Evolutionary conservation across 2,329 filamentous ascomycete genomes (phyloP).

Genomic region (Neofusicoccum laricinum): DNA sequence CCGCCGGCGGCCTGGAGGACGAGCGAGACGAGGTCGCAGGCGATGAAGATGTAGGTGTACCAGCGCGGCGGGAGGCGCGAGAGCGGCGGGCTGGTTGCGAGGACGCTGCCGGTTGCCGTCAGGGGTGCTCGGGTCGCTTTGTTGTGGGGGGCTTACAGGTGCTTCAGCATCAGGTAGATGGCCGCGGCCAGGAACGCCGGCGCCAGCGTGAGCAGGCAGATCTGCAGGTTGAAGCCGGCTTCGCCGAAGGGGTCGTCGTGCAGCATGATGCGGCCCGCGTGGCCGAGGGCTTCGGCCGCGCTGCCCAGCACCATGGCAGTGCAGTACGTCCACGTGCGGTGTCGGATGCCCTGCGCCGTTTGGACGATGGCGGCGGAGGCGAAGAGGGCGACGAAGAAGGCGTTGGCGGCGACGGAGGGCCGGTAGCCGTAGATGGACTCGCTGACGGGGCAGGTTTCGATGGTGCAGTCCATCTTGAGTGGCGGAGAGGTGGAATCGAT

Average conservation of each 20-base stretch:
- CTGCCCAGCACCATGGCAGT: conserved; percentile 49
- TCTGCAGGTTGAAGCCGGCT: background rate
- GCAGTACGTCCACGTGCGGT: conserved; percentile 56
- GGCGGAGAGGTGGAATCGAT: background rate
- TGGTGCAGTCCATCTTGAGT: conserved; percentile 10
- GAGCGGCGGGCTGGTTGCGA: conserved; percentile 47
- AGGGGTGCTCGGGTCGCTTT: background rate
- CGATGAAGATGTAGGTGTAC: conserved; percentile 60
- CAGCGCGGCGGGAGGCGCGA: conserved; percentile 31
- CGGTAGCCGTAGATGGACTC: conserved; percentile 54
- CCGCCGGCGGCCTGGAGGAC: conserved; percentile 58
- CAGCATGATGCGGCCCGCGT: conserved; percentile 54
- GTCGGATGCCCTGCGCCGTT: conserved; percentile 47
- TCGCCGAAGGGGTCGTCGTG: conserved; percentile 49
- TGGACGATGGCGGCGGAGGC: conserved; percentile 49
- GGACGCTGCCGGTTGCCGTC: conserved; percentile 49
- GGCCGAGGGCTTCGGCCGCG: conserved; percentile 53
- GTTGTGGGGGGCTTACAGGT: background rate
- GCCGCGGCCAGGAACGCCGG: conserved; percentile 56
- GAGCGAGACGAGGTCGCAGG: conserved; percentile 56
- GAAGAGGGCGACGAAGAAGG: conserved; percentile 54
- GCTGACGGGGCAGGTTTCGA: conserved; percentile 45
- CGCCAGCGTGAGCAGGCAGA: conserved; percentile 47
- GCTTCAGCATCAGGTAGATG: conserved; percentile 48
- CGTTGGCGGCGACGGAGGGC: conserved; percentile 50